phyloP scores from a whole-genome alignment of 495 filamentous ascomycete genomes.

The Penicillium samsonianum region DNA sequence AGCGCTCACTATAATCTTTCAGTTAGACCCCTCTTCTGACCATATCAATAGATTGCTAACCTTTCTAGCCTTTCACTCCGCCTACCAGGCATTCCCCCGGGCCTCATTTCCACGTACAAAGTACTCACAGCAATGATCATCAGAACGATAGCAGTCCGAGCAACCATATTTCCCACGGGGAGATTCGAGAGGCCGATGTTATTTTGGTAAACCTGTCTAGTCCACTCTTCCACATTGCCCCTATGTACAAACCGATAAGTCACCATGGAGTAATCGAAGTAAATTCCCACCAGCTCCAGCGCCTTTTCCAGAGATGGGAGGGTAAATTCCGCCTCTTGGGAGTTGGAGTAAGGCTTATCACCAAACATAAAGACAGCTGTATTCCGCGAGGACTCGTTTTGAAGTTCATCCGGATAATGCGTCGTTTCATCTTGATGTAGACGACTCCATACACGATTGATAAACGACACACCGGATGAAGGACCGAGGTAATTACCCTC shows the following conservation, averaged over 20 bases:
- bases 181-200: slow-evolving; percentile 39
- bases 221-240: slow-evolving; percentile 43
- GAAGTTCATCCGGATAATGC: slow-evolving; percentile 34
- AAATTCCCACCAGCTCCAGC: slow-evolving; percentile 38
- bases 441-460: slow-evolving; percentile 49
- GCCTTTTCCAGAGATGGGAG: slow-evolving; percentile 42
- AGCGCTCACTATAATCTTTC: slow-evolving; percentile 34
- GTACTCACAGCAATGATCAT: slow-evolving; percentile 48
- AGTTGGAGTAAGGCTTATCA: slow-evolving; percentile 43
- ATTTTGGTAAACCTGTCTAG: slow-evolving; percentile 40
- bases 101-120: slow-evolving; percentile 36
- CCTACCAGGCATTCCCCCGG: slow-evolving; percentile 21
- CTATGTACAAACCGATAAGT: slow-evolving; percentile 50
- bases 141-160: slow-evolving; percentile 45
- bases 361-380: slow-evolving; percentile 49
- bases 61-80: slow-evolving; percentile 40
- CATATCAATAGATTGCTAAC: slow-evolving; percentile 18
- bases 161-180: slow-evolving; percentile 40
- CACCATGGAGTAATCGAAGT: slow-evolving; percentile 52
- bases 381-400: slow-evolving; percentile 40
- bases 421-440: slow-evolving; percentile 45
- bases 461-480: slow-evolving; percentile 47
- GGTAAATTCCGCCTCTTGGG: slow-evolving; percentile 32
- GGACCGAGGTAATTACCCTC: slow-evolving; percentile 52
- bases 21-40: background rate